Evolutionary conservation across 192 early-diverging fungal species (phyloP).

Genomic region (Coemansia reversa): DNA sequence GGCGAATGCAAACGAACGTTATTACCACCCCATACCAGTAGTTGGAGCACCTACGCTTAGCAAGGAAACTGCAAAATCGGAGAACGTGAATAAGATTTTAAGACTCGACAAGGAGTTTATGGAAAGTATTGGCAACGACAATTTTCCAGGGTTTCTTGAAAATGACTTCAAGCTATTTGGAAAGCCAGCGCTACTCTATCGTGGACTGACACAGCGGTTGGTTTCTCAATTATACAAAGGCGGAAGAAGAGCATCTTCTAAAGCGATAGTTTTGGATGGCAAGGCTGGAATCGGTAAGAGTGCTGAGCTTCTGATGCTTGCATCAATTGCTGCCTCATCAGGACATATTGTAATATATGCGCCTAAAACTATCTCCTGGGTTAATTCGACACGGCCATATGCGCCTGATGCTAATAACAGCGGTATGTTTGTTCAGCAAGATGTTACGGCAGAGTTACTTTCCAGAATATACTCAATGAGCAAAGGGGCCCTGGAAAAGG

Average conservation of each 20-base stretch:
- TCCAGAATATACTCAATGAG: slow-evolving; percentile 18
- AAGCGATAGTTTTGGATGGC: slow-evolving; percentile 39
- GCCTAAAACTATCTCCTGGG: slow-evolving; percentile 32
- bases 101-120: slow-evolving; percentile 24
- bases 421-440: slow-evolving; percentile 36
- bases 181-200: slow-evolving; percentile 43
- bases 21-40: slow-evolving; percentile 24
- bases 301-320: slow-evolving; percentile 48
- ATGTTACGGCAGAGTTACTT: slow-evolving; percentile 29
- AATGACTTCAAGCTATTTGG: slow-evolving; percentile 49
- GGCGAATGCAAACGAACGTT: slow-evolving; percentile 32
- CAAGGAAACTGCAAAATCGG: slow-evolving; percentile 18
- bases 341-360: slow-evolving; percentile 44
- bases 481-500: slow-evolving; percentile 24
- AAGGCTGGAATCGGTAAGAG: slow-evolving; percentile 44
- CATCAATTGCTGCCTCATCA: slow-evolving; percentile 27
- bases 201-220: slow-evolving; percentile 28
- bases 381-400: slow-evolving; percentile 51
- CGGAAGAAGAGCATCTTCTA: slow-evolving; percentile 13
- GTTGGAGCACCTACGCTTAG: slow-evolving; percentile 11
- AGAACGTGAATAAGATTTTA: slow-evolving; percentile 27
- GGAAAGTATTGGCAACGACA: slow-evolving; percentile 26
- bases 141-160: slow-evolving; percentile 32
- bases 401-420: slow-evolving; percentile 18
- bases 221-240: slow-evolving; percentile 22